Conservation (phyloP, 805 yeast species). For the Yueomyces sp. region DNA sequence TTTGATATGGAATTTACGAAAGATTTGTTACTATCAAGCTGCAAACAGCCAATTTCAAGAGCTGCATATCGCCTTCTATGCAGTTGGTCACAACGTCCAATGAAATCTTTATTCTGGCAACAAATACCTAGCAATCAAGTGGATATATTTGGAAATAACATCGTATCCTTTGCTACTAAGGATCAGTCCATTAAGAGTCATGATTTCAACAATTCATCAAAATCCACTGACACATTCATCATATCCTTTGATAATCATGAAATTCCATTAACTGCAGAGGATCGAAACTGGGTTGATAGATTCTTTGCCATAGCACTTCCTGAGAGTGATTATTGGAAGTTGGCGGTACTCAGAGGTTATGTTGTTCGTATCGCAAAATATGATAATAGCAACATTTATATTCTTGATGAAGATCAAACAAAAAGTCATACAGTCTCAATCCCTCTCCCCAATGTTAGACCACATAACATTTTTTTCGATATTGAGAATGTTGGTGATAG, state of each 20-base stretch:
- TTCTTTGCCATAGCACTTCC: slow-evolving; percentile 60
- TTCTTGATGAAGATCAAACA: background rate
- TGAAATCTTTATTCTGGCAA: slow-evolving; percentile 73
- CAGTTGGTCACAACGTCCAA: slow-evolving; percentile 58
- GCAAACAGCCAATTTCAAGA: slow-evolving; percentile 54
- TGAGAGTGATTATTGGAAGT: slow-evolving; percentile 71
- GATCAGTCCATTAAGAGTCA: slow-evolving; percentile 17
- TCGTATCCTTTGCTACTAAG: slow-evolving; percentile 14
- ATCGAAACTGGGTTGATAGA: slow-evolving; percentile 59
- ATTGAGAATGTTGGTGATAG: slow-evolving; percentile 12
- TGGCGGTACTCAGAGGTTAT: slow-evolving; percentile 57
- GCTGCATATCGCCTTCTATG: slow-evolving; percentile 49
- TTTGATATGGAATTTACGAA: slow-evolving; percentile 66
- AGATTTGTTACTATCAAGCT: slow-evolving; percentile 51
- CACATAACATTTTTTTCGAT: slow-evolving; percentile 41
- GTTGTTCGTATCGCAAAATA: slow-evolving; percentile 34
- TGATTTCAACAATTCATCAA: slow-evolving; percentile 12
- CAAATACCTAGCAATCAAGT: slow-evolving; percentile 25
- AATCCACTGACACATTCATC: slow-evolving; percentile 6
- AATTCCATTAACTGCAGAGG: slow-evolving; percentile 48
- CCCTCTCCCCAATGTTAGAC: slow-evolving; percentile 23
- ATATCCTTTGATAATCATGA: slow-evolving; percentile 30
- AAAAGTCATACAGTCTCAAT: background rate
- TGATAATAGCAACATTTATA: slow-evolving; percentile 8
- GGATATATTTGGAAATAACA: slow-evolving; percentile 34